phyloP scores from a whole-genome alignment of 1,139 yeast genomes.

The Schizosaccharomyces versatilis region DNA sequence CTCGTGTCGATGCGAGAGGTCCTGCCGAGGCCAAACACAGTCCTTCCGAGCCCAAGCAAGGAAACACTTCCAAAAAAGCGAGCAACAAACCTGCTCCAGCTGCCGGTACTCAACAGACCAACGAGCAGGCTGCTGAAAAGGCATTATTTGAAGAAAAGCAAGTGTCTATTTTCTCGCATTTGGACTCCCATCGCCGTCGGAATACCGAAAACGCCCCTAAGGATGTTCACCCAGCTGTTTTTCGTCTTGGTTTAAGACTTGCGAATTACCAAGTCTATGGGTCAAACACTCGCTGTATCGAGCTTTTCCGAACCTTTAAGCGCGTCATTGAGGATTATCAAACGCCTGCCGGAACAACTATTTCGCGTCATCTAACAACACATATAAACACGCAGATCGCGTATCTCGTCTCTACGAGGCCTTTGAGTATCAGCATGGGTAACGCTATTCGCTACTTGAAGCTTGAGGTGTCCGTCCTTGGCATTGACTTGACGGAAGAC shows the following conservation, averaged over 20 bases:
- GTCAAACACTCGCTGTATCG: conserved; percentile 60
- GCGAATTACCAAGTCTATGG: conserved; percentile 79
- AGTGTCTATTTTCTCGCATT: conserved; percentile 55
- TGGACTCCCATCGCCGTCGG: conserved; percentile 32
- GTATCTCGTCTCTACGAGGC: conserved; percentile 74
- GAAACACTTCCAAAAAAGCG: not conserved
- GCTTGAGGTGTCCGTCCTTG: conserved; percentile 59
- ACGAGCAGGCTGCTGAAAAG: not conserved
- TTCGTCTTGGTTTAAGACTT: conserved; percentile 56
- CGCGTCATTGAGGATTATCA: conserved; percentile 55
- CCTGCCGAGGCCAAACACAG: not conserved
- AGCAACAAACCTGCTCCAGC: too few species aligned
- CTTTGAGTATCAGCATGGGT: conserved; percentile 86
- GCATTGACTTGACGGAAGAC: conserved; percentile 48
- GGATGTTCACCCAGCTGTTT: conserved; percentile 69
- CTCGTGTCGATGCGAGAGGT: not conserved
- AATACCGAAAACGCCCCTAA: conserved; percentile 22
- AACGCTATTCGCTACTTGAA: conserved; percentile 93
- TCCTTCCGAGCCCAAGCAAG: not conserved
- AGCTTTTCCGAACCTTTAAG: conserved; percentile 72
- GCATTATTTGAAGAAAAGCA: conserved; percentile 13
- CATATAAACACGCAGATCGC: conserved; percentile 90
- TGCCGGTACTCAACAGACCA: too few species aligned
- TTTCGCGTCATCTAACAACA: conserved; percentile 71
- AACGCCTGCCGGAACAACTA: conserved; percentile 68